Percentiles rank a stretch among this genome's conserved stretches.
phyloP scores from a whole-genome alignment of 352 stramenopile genomes.

The Pythium dissotocum region DNA sequence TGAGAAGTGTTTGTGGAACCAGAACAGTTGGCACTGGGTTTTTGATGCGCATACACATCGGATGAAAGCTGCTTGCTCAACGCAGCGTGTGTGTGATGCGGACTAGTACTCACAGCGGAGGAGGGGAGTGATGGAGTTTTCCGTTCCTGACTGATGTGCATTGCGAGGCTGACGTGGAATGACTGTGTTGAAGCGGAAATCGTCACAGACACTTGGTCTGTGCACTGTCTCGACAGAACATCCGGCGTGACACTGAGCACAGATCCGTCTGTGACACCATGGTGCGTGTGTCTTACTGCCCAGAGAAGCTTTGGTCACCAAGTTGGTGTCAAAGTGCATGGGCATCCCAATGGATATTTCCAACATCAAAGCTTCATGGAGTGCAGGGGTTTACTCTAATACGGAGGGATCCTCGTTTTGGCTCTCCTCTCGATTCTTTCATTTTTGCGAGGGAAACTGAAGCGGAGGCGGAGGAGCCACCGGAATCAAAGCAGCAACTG shows the following conservation, averaged over 20 bases:
- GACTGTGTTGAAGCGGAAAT: neutral
- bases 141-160: conserved; percentile 4
- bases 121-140: conserved; percentile 2
- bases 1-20: conserved; percentile 1
- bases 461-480: neutral
- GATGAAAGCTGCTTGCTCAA: neutral
- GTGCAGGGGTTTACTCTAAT: too few relatives aligned
- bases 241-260: neutral
- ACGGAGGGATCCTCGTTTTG: neutral
- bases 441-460: neutral
- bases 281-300: too few relatives aligned
- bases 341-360: too few relatives aligned
- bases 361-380: too few relatives aligned
- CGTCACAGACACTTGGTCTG: neutral
- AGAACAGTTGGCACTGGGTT: neutral
- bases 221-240: neutral
- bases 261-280: neutral
- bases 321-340: neutral
- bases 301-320: too few relatives aligned
- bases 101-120: neutral
- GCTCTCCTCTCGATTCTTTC: too few relatives aligned
- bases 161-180: neutral
- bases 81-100: neutral
- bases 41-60: conserved; percentile 1
- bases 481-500: neutral